These are phyloP conservation scores for Breviolum minutum DNA, from an alignment of 73 alveolate genomes.

Conservation along the genomic window DNA sequence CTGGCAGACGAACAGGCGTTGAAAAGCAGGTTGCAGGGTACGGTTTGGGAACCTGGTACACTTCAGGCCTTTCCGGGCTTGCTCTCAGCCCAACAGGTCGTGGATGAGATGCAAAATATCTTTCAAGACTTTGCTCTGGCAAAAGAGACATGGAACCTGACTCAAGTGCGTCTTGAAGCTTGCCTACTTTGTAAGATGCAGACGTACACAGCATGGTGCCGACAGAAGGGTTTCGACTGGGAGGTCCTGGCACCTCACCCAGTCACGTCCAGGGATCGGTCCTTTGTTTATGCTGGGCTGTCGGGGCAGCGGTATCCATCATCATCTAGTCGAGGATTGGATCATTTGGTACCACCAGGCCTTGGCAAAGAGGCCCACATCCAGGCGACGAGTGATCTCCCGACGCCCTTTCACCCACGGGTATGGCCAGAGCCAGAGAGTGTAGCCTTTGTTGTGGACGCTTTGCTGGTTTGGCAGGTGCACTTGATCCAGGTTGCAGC, in stretches of 20 bases:
- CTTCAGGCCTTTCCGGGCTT: not conserved
- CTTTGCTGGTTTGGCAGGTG: too few species aligned
- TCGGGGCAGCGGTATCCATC: not conserved
- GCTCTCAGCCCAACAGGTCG: not conserved
- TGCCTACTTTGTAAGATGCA: not conserved
- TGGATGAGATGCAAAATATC: not conserved
- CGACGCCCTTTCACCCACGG: too few species aligned
- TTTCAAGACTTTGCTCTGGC: not conserved
- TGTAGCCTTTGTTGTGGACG: too few species aligned
- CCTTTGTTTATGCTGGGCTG: not conserved
- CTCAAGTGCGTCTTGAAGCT: not conserved
- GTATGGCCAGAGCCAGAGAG: too few species aligned
- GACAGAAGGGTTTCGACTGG: not conserved
- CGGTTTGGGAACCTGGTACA: not conserved
- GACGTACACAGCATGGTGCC: not conserved
- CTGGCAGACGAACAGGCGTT: not conserved
- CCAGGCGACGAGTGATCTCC: too few species aligned
- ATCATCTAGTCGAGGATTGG: not conserved
- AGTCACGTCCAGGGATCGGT: not conserved
- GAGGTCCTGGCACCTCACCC: not conserved
- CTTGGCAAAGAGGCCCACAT: too few species aligned
- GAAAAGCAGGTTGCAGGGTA: not conserved
- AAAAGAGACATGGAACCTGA: not conserved
- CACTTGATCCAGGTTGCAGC: too few species aligned
- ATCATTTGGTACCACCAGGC: slow-evolving; percentile 7